Conservation (phyloP, 2,329 filamentous ascomycete species). For the Nemania serpens region DNA sequence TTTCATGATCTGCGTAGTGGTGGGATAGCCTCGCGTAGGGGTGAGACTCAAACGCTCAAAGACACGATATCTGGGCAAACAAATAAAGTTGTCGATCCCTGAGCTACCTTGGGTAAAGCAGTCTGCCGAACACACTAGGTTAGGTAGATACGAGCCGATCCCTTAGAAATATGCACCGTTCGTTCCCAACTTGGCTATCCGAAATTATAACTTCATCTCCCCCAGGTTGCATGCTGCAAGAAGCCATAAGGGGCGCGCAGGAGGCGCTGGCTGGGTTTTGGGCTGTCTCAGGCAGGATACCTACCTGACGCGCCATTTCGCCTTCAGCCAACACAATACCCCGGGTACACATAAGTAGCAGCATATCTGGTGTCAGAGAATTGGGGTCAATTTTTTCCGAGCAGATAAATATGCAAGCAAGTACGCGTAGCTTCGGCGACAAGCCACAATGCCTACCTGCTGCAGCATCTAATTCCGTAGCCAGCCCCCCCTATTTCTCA, state of each 20-base stretch:
- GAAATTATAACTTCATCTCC: not conserved
- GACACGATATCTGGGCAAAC: not conserved
- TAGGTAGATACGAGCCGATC: not conserved
- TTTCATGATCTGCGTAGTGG: slow-evolving; percentile 13
- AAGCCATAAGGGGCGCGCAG: slow-evolving; percentile 13
- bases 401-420: not conserved
- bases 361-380: not conserved
- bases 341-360: not conserved
- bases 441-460: not conserved
- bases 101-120: not conserved
- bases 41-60: not conserved
- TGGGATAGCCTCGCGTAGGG: slow-evolving; percentile 15
- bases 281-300: not conserved
- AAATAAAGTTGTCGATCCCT: not conserved
- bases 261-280: slow-evolving; percentile 1
- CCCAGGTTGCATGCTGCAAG: slow-evolving; percentile 15
- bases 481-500: not conserved
- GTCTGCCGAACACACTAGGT: not conserved
- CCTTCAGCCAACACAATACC: no score
- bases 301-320: not conserved
- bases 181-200: not conserved
- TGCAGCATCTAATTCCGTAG: not conserved
- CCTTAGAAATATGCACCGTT: not conserved
- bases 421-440: slow-evolving; percentile 5
- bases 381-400: not conserved